Conservation (phyloP, 352 stramenopile species). For the Pythium phragmitis region DNA sequence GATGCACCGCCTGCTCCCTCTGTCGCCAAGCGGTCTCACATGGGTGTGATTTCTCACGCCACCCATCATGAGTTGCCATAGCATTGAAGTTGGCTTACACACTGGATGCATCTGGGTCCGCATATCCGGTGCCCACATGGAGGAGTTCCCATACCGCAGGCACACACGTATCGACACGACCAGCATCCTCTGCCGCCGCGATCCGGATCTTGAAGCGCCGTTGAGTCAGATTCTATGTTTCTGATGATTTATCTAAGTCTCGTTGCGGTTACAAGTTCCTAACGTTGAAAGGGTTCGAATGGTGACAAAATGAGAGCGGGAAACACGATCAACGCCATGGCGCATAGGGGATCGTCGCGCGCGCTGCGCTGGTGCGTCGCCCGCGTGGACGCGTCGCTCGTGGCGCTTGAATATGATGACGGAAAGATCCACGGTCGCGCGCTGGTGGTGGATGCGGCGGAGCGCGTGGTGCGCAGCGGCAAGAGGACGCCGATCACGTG, state of each 20-base stretch:
- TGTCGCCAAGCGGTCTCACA: neutral
- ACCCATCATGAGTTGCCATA: neutral
- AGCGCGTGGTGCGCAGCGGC: constrained; percentile 17
- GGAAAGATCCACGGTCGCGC: neutral
- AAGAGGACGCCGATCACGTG: neutral
- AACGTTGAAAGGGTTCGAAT: neutral
- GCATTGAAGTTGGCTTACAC: neutral
- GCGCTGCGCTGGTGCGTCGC: constrained; percentile 20
- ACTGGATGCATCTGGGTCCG: neutral
- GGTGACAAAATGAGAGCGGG: constrained; percentile 3
- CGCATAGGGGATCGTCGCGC: neutral
- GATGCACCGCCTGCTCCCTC: neutral
- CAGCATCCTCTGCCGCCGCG: constrained; percentile 1
- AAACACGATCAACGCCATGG: constrained; percentile 15
- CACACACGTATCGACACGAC: neutral
- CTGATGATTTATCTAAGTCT: neutral
- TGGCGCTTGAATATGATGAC: constrained; percentile 14
- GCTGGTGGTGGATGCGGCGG: constrained; percentile 14
- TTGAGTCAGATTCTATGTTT: constrained; percentile 54
- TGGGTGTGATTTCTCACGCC: neutral
- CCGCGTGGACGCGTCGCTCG: constrained; percentile 15
- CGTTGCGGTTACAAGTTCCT: constrained; percentile 1
- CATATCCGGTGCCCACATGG: constrained; percentile 14
- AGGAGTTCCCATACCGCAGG: constrained; percentile 11
- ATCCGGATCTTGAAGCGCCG: constrained; percentile 29